These are phyloP conservation scores for Tritrichomonas foetus DNA, from an alignment of 208 protist species.

Conservation along the genomic window DNA sequence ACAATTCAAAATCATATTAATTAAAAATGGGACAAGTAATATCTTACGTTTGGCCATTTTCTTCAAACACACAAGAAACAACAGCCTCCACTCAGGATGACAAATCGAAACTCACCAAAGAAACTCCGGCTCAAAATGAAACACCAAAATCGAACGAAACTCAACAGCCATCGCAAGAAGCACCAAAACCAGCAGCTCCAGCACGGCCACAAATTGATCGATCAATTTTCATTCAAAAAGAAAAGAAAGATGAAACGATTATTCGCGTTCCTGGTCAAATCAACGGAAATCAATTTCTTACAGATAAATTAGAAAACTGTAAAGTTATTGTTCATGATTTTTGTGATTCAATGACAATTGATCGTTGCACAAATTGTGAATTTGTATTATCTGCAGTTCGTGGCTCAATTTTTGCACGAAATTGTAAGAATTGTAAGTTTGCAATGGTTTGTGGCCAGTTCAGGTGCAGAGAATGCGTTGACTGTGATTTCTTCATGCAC, in stretches of 20 bases:
- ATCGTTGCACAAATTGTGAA: slow-evolving; percentile 3
- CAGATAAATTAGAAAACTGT: not conserved
- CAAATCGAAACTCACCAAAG: not conserved
- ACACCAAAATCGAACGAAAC: not conserved
- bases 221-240: slow-evolving; percentile 30
- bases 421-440: slow-evolving; percentile 18
- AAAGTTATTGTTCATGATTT: slow-evolving; percentile 34
- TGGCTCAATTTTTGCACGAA: not conserved
- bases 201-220: not conserved
- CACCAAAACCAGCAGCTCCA: not conserved
- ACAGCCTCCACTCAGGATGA: too few species aligned
- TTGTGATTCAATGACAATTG: slow-evolving; percentile 19
- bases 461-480: not conserved
- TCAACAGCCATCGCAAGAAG: not conserved
- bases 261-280: not conserved
- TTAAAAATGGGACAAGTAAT: too few species aligned
- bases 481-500: slow-evolving; percentile 40
- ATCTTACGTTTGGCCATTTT: too few species aligned
- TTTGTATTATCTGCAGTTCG: slow-evolving; percentile 25
- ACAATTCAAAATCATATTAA: too few species aligned
- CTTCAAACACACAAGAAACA: too few species aligned
- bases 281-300: slow-evolving; percentile 15
- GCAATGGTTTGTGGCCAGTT: not conserved
- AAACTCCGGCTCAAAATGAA: not conserved
- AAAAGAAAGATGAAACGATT: slow-evolving; percentile 14